Evolutionary conservation across 768 basidiomycete species (phyloP).

Genomic region (Pisolithus microcarpus): DNA sequence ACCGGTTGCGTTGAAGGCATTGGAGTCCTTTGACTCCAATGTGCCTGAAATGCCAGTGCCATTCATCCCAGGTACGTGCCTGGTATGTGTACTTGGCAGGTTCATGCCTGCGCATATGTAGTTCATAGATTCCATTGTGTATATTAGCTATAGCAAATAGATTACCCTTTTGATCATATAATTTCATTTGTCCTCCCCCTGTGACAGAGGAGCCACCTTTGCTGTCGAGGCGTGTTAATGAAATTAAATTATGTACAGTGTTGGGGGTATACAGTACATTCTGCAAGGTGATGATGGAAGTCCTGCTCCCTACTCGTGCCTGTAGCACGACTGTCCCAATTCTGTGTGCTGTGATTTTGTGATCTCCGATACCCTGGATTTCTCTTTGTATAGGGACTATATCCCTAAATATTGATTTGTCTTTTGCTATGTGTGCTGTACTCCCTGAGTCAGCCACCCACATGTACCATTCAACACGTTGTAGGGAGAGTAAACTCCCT

Average conservation of each 20-base stretch:
- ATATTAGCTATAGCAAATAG: background rate
- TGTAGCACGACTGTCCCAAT: background rate
- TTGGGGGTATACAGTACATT: background rate
- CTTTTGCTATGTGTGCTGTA: background rate
- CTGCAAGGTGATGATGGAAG: background rate
- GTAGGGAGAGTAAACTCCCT: no score
- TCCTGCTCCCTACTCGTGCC: background rate
- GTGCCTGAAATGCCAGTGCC: no score
- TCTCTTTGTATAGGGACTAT: background rate
- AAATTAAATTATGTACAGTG: conserved; percentile 2
- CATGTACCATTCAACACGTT: background rate
- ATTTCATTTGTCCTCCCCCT: no score
- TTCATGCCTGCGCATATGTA: no score
- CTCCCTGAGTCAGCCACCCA: background rate
- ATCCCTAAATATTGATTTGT: background rate
- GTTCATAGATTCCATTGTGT: background rate
- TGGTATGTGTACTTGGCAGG: no score
- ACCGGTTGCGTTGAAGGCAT: no score
- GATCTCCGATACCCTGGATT: background rate
- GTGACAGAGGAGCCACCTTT: background rate
- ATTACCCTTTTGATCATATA: no score
- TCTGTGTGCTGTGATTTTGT: background rate
- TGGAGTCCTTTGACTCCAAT: no score
- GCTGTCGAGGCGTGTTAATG: background rate
- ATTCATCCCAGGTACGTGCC: no score